Evolutionary conservation across 2,329 filamentous ascomycete species (phyloP), one percentile per base, ranked within the genome.

Genomic region (Malbranchea cinnamomea): DNA sequence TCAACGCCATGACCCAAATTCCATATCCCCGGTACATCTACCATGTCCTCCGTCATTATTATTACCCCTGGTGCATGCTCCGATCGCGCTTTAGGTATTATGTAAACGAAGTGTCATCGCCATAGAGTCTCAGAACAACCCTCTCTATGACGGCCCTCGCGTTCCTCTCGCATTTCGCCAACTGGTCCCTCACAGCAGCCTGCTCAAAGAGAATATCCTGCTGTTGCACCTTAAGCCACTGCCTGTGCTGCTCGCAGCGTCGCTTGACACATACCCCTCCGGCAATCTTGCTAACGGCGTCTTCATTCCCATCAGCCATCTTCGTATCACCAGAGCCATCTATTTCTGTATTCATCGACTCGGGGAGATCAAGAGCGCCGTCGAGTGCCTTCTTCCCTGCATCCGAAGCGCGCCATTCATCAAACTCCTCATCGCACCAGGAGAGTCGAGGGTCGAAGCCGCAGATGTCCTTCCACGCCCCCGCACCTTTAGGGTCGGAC

Each of bases 371-470:
- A 6, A 51, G 43, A 3, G 48, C 49, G 5, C 50, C 50, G n/a
- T 57, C 52, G 1, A 63, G 49, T 5, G 54, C 50, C 31, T 46
- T 52, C 34, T 48, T 49, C 10, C 55, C 61, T 10, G 41, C 41
- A 5, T 49, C 46, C 1, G 49, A 54, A 7, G 52, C 35, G 13
- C 59, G 51, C 61, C 61, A 65, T 17, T 56, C 52, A 20, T 58
- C 49, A 34, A 64, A 63, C 37, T 63, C 59, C 27, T 59, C 56
- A 31, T 64, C 61, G 2, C 53, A 55, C 60, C 60, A 63, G 1
- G 58, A 49, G 15, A 64, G 46, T 12, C 61, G 49, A 8, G 49
- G 43, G 37, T 65, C 61, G 36, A 59, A 64, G 2, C 60, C 61
- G 36, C 61, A 65, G 24, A 63, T 54, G 38, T 62, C 59, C 36